phyloP scores from a whole-genome alignment of 768 basidiomycete genomes.

The Suillus tomentosus region DNA sequence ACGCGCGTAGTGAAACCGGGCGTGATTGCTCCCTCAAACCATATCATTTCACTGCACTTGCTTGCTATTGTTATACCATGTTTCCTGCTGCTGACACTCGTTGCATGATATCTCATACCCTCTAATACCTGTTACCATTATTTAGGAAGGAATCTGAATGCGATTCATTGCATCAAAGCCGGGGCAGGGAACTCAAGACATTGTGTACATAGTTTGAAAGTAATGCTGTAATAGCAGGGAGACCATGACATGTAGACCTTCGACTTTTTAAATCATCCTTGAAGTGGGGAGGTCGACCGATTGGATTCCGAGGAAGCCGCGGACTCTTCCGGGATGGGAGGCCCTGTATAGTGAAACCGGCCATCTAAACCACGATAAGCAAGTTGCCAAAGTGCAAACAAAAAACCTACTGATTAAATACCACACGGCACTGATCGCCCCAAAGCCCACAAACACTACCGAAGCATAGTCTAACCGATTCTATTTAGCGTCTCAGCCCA shows the following conservation, averaged over 20 bases:
- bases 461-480: slow-evolving; percentile 57
- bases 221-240: neutral
- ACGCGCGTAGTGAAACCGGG: slow-evolving; percentile 45
- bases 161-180: neutral
- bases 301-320: neutral
- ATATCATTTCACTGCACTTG: slow-evolving; percentile 7
- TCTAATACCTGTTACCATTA: slow-evolving; percentile 13
- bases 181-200: neutral
- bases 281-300: slow-evolving; percentile 3
- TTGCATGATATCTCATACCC: slow-evolving; percentile 17
- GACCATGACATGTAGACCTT: neutral
- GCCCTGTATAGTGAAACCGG: slow-evolving; percentile 44
- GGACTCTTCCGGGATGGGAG: slow-evolving; percentile 37
- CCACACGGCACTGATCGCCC: slow-evolving; percentile 57
- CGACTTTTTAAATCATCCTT: neutral
- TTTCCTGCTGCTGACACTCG: slow-evolving; percentile 11
- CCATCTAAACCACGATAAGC: slow-evolving; percentile 37
- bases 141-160: neutral
- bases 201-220: neutral
- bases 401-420: slow-evolving; percentile 53
- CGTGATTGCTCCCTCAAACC: slow-evolving; percentile 8
- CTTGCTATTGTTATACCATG: slow-evolving; percentile 12
- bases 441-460: slow-evolving; percentile 69
- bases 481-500: neutral
- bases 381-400: neutral